These are phyloP conservation scores for Irpex sp. DNA, from an alignment of 1,284 basidiomycete species.

Conservation along the genomic window DNA sequence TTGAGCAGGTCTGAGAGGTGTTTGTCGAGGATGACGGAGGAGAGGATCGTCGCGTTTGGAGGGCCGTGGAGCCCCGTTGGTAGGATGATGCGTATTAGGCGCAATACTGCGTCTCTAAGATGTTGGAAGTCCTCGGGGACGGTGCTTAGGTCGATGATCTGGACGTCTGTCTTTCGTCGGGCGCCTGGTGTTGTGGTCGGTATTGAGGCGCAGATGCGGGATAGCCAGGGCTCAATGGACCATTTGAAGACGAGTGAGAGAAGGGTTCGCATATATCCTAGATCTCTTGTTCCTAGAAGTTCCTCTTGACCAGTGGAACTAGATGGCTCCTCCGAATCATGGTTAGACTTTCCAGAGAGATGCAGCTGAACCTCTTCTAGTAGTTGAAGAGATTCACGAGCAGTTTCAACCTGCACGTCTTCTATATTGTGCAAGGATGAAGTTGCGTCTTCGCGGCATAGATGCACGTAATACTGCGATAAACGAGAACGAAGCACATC, in stretches of 20 bases:
- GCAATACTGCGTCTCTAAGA: conserved; percentile 39
- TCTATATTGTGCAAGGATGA: conserved; percentile 30
- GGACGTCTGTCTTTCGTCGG: conserved; percentile 21
- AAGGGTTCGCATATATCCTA: conserved; percentile 57
- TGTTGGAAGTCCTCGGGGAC: conserved; percentile 38
- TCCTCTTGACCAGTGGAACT: conserved; percentile 23
- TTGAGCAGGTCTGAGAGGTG: conserved; percentile 56
- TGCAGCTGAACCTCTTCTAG: conserved; percentile 47
- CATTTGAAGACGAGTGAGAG: conserved; percentile 68
- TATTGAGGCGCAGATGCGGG: conserved; percentile 40
- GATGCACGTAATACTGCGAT: conserved; percentile 33
- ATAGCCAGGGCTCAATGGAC: conserved; percentile 55
- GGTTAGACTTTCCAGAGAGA: conserved; percentile 8
- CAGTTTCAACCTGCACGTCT: conserved; percentile 49
- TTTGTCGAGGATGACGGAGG: conserved; percentile 53
- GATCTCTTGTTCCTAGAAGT: conserved; percentile 61
- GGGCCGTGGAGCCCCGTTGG: conserved; percentile 42
- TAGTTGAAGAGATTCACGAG: conserved; percentile 50
- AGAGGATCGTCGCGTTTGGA: conserved; percentile 55
- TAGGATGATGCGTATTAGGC: conserved; percentile 47
- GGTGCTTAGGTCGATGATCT: conserved; percentile 41
- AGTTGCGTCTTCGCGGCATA: conserved; percentile 21
- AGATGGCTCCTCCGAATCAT: neutral
- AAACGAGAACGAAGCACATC: conserved; percentile 38
- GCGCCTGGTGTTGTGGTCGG: conserved; percentile 28